Conservation (phyloP, 768 basidiomycete genomes). For the Boletus subparvulus region DNA sequence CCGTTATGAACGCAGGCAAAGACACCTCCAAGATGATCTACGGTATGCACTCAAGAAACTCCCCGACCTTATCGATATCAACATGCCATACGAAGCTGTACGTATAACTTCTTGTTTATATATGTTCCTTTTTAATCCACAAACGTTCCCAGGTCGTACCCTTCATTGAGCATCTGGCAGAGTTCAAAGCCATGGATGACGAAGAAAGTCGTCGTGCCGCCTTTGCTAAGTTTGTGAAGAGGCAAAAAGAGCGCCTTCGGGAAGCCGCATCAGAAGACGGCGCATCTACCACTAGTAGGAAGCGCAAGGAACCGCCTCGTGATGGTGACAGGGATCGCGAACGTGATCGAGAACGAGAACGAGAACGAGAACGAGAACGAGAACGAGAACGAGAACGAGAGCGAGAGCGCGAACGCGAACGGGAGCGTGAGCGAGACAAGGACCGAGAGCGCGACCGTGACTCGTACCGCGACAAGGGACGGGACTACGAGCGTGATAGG, state of each 20-base stretch:
- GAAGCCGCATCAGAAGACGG: conserved; percentile 81
- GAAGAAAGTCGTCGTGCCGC: conserved; percentile 82
- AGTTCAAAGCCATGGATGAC: conserved; percentile 85
- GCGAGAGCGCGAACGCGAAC: conserved; percentile 2
- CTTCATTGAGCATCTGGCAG: conserved; percentile 76
- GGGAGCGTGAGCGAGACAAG: conserved; percentile 25
- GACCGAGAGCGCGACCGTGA: conserved; percentile 29
- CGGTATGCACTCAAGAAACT: conserved; percentile 94
- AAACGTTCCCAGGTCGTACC: conserved; percentile 55
- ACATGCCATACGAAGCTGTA: conserved; percentile 77
- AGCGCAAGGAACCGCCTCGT: conserved; percentile 67
- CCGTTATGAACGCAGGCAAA: conserved; percentile 78
- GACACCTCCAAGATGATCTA: conserved; percentile 92
- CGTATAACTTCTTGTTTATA: conserved; percentile 23
- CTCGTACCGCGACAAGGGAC: conserved; percentile 30
- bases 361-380: conserved; percentile 18
- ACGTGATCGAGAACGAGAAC: conserved; percentile 32
- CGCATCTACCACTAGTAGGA: conserved; percentile 73
- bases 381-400: conserved; percentile 24
- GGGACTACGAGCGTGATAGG: conserved; percentile 40
- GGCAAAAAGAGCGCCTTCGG: conserved; percentile 89
- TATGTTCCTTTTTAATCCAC: not conserved
- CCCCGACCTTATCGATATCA: conserved; percentile 75
- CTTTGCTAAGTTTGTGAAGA: conserved; percentile 83
- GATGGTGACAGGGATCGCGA: conserved; percentile 53